Conservation (phyloP, 2,329 filamentous ascomycete genomes). For the Taxawa tesnikishii region DNA sequence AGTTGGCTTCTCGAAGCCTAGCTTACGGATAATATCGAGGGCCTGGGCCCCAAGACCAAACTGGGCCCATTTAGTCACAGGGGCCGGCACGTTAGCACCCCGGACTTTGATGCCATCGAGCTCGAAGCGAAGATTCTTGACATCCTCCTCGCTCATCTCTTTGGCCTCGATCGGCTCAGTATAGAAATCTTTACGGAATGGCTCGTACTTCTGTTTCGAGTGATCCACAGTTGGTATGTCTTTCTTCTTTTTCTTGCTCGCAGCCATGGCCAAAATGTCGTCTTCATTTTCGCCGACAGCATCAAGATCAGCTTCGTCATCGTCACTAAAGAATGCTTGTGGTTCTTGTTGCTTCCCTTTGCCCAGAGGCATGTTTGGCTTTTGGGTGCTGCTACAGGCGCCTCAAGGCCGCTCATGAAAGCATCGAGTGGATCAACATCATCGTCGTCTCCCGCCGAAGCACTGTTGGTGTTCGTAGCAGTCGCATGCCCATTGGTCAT, state of each 20-base stretch:
- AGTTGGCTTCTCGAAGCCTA: constrained; percentile 81
- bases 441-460: constrained; percentile 45
- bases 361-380: constrained; percentile 10
- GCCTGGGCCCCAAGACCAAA: constrained; percentile 82
- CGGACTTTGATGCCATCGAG: constrained; percentile 92
- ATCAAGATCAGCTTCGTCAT: constrained; percentile 57
- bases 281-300: constrained; percentile 52
- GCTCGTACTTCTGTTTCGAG: constrained; percentile 69
- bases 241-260: constrained; percentile 76
- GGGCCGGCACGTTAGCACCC: constrained; percentile 78
- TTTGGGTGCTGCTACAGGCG: constrained; percentile 28
- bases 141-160: constrained; percentile 73
- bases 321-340: constrained; percentile 77
- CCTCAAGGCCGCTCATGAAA: constrained; percentile 72
- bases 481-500: constrained; percentile 29
- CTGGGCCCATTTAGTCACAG: constrained; percentile 93
- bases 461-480: constrained; percentile 12
- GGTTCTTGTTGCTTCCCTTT: constrained; percentile 53
- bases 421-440: constrained; percentile 84
- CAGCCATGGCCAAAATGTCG: constrained; percentile 49
- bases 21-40: constrained; percentile 66
- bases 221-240: constrained; percentile 86
- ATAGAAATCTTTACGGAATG: constrained; percentile 91
- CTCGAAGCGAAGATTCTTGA: constrained; percentile 69
- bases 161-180: constrained; percentile 75